Conservation (phyloP, 2,329 filamentous ascomycete genomes). For the Ophiostoma pallidulum region DNA sequence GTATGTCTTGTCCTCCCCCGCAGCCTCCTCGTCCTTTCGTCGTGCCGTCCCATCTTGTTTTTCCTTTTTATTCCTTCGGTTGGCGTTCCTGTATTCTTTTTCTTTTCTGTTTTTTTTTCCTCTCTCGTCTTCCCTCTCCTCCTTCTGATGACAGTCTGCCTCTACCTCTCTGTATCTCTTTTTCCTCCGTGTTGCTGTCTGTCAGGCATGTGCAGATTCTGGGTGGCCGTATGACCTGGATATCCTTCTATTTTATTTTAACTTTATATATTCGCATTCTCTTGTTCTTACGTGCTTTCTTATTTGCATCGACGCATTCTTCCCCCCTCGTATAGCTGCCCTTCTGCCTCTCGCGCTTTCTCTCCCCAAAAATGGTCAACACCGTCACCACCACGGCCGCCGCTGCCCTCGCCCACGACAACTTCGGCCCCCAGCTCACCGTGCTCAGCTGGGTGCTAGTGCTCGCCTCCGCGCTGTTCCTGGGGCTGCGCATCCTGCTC, state of each 20-base stretch:
- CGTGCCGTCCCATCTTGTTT: neutral
- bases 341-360: too few species aligned
- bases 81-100: neutral
- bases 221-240: too few species aligned
- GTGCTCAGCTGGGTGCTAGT: constrained; percentile 16
- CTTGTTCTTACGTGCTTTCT: too few species aligned
- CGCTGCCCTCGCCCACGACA: constrained; percentile 3
- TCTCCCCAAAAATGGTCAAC: neutral
- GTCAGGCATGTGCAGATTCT: too few species aligned
- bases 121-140: too few species aligned
- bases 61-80: neutral
- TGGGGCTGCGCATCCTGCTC: constrained; percentile 19
- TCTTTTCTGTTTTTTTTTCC: neutral
- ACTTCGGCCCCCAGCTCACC: constrained; percentile 5
- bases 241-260: too few species aligned
- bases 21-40: too few species aligned
- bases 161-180: neutral
- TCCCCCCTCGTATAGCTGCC: too few species aligned
- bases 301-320: neutral
- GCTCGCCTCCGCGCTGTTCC: constrained; percentile 13
- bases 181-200: neutral
- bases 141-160: too few species aligned
- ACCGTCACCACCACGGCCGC: neutral
- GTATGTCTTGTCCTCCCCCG: too few species aligned
- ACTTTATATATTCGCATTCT: neutral